These are phyloP conservation scores for Aspergillus hortae DNA, from an alignment of 2,329 filamentous ascomycete species.

Conservation along the genomic window DNA sequence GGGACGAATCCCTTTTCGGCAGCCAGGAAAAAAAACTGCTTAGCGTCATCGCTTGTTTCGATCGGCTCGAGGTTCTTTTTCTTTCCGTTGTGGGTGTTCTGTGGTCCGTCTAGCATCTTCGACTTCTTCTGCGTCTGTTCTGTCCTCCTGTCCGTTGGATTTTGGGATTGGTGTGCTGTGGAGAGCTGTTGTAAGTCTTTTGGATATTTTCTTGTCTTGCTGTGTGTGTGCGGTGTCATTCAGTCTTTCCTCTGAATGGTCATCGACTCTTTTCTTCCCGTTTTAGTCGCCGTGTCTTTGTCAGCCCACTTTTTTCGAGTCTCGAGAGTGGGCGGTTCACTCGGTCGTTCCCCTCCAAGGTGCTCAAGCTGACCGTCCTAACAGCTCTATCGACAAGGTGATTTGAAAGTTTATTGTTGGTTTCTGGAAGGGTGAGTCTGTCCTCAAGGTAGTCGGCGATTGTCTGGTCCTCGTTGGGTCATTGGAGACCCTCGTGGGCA, in stretches of 20 bases:
- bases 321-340: constrained; percentile 27
- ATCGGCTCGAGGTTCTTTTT: constrained; percentile 12
- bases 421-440: constrained; percentile 28
- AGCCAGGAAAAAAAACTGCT: constrained; percentile 8
- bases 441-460: constrained; percentile 7
- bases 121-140: not conserved
- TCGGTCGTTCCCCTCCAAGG: constrained; percentile 24
- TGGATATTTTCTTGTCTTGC: constrained; percentile 5
- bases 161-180: constrained; percentile 23
- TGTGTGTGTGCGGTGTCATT: constrained; percentile 9
- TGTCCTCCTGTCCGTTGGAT: constrained; percentile 3
- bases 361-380: constrained; percentile 24
- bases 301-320: constrained; percentile 23
- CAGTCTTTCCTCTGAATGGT: constrained; percentile 3
- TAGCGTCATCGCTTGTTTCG: constrained; percentile 15
- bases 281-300: constrained; percentile 15
- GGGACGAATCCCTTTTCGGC: constrained; percentile 12
- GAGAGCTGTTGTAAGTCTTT: constrained; percentile 14
- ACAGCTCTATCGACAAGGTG: constrained; percentile 21
- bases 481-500: not conserved
- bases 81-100: not conserved
- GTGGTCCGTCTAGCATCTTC: not conserved
- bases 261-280: constrained; percentile 4
- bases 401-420: constrained; percentile 19
- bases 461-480: constrained; percentile 6